Evolutionary conservation across 768 basidiomycete genomes (phyloP).

Genomic region (Psilocybe cubensis): DNA sequence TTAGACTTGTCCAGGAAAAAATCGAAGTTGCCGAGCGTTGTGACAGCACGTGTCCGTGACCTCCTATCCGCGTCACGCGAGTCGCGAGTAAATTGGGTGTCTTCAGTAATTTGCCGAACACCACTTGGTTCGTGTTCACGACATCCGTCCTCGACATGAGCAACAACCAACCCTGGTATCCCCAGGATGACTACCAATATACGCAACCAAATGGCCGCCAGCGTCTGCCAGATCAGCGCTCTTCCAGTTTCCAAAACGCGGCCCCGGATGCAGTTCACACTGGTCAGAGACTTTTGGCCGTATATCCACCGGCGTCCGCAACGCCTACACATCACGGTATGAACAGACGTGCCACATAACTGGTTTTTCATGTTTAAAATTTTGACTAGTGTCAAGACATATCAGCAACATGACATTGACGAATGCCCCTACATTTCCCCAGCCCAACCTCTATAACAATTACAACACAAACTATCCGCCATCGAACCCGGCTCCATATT

Average conservation of each 20-base stretch:
- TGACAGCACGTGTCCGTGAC: constrained; percentile 22
- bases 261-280: constrained; percentile 61
- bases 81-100: constrained; percentile 22
- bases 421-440: constrained; percentile 63
- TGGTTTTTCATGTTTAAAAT: constrained; percentile 2
- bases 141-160: constrained; percentile 31
- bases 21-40: background rate
- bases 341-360: constrained; percentile 10
- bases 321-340: constrained; percentile 79
- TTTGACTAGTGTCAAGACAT: constrained; percentile 63
- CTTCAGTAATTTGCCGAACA: constrained; percentile 2
- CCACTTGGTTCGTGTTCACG: constrained; percentile 1
- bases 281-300: constrained; percentile 65
- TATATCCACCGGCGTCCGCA: constrained; percentile 77
- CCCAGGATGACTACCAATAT: constrained; percentile 31
- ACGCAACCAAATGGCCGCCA: constrained; percentile 21
- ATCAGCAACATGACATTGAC: constrained; percentile 60
- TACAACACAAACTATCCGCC: constrained; percentile 34
- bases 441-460: constrained; percentile 53
- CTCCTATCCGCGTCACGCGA: constrained; percentile 23
- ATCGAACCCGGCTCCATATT: constrained; percentile 57
- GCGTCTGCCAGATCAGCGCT: constrained; percentile 19
- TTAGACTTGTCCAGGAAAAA: constrained; percentile 2
- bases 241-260: constrained; percentile 21
- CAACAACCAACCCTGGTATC: constrained; percentile 35